A percentile compares a stretch with the other conserved stretches of the same genome.
These are phyloP conservation scores for Withania somnifera DNA, from an alignment of 305 asterid species.

Conservation along the genomic window DNA sequence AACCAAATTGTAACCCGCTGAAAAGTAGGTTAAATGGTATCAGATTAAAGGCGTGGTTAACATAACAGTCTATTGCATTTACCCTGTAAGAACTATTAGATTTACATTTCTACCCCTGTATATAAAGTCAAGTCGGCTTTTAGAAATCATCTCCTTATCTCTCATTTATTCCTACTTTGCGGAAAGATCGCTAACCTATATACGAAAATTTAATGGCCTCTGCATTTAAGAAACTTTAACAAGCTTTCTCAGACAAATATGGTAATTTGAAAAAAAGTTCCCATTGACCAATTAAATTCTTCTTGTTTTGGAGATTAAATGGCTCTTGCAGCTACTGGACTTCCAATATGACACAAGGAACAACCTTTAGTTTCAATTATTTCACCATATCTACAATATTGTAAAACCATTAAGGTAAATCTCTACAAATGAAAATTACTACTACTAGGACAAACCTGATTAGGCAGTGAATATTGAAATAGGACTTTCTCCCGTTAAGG, in stretches of 20 bases:
- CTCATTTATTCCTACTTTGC: not conserved
- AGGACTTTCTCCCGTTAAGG: not conserved
- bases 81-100: too few relatives aligned
- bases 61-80: too few relatives aligned
- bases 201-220: slow-evolving; percentile 17
- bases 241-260: slow-evolving; percentile 47
- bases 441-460: not conserved
- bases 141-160: too few relatives aligned
- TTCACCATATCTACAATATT: not conserved
- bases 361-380: not conserved
- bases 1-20: too few relatives aligned
- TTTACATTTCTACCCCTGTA: too few relatives aligned
- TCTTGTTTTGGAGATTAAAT: slow-evolving; percentile 63
- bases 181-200: not conserved
- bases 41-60: too few relatives aligned
- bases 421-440: not conserved
- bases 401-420: not conserved
- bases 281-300: slow-evolving; percentile 50
- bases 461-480: not conserved
- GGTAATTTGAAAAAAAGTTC: slow-evolving; percentile 59
- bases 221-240: slow-evolving; percentile 43
- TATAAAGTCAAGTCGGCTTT: too few relatives aligned
- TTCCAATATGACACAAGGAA: not conserved
- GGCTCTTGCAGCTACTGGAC: slow-evolving; percentile 88
- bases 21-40: too few relatives aligned